Conservation (phyloP, 2,329 filamentous ascomycete genomes). For the Microcyclospora tardicrescens region DNA sequence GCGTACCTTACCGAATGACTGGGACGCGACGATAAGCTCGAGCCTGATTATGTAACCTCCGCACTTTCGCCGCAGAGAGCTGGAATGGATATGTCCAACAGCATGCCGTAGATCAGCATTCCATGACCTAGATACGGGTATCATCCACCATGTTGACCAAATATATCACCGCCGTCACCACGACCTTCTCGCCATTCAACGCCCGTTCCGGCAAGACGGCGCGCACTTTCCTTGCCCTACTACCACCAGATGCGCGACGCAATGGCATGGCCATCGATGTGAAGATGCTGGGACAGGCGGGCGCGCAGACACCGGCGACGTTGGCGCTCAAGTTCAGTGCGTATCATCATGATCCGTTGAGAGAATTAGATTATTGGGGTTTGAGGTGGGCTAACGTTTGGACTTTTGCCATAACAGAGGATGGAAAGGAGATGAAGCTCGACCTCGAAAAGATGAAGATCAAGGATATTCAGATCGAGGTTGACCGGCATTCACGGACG, state of each 20-base stretch:
- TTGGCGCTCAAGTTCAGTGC: constrained; percentile 78
- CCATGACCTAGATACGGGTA: too few species aligned
- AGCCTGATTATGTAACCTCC: too few species aligned
- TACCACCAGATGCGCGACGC: constrained; percentile 65
- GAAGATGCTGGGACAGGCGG: constrained; percentile 54
- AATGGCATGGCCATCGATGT: constrained; percentile 61
- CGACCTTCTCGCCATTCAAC: constrained; percentile 88
- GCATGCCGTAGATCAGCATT: too few species aligned
- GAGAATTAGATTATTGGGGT: neutral
- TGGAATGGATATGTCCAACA: too few species aligned
- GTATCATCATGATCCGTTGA: constrained; percentile 9
- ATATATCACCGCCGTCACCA: constrained; percentile 72
- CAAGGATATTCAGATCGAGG: constrained; percentile 74
- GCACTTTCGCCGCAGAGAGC: too few species aligned
- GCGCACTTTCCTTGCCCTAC: constrained; percentile 71
- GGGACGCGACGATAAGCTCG: too few species aligned
- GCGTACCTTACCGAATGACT: too few species aligned
- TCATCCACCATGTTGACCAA: constrained; percentile 57
- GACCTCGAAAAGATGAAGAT: constrained; percentile 72
- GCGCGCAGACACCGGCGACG: constrained; percentile 52
- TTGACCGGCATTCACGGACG: constrained; percentile 74
- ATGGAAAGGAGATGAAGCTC: constrained; percentile 79
- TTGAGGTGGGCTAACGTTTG: neutral
- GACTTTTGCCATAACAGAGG: constrained; percentile 48
- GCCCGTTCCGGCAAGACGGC: constrained; percentile 60